Base-by-base conservation (phyloP, 306 rosid genomes). In the Ammopiptanthus mongolicus region DNA sequence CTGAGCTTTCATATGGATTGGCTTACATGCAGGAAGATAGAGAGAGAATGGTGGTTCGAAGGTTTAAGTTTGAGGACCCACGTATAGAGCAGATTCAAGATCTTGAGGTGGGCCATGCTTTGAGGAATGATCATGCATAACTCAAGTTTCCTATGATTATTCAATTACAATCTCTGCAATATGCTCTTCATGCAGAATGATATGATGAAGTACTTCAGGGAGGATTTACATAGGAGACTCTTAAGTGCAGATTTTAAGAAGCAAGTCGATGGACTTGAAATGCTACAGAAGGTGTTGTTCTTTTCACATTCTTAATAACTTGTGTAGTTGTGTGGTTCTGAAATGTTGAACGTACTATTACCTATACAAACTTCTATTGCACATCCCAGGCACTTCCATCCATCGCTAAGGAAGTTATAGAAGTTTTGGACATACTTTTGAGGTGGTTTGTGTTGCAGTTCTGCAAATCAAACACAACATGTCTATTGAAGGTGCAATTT, bases 391-490 rank as follows among this genome's bases (percentile, higher is more conserved):
- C 89, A 36, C 99, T 96, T 66, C 94, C 98, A 18, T 84, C 94
- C 65, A 84, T 86, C 64, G 84, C 86, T 50, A 92, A 91, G 89
- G 99, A 96, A 58, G 69, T 87, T 44, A 86, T 89, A 78, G 99
- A 96, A 87, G 93, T 92, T 87, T 67, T 92, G 74, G 99, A 96
- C 86, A 88, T 96, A 81, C 90, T 96, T 64, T 83, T 96, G 10
- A 92, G 91, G 85, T 96, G 99, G 99, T 85, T 90, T 88, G 97
- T 84, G 66, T 81, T 92, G 84, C 99, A 92, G 83, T 96, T 96
- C 81, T 96, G 98, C 90, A 96, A 92, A 85, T 96, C 98, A 6
- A 96, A 96, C 83, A 96, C 99, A 64, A 96, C 99, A 60, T 90
- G 98, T 80, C 88, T 96, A 58, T 76, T 96, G 79, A 96, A 96